A percentile compares a stretch with the other conserved stretches of the same genome.
phyloP scores from a whole-genome alignment of 176 grass and related monocot species.

The Thinopyrum elongatum region DNA sequence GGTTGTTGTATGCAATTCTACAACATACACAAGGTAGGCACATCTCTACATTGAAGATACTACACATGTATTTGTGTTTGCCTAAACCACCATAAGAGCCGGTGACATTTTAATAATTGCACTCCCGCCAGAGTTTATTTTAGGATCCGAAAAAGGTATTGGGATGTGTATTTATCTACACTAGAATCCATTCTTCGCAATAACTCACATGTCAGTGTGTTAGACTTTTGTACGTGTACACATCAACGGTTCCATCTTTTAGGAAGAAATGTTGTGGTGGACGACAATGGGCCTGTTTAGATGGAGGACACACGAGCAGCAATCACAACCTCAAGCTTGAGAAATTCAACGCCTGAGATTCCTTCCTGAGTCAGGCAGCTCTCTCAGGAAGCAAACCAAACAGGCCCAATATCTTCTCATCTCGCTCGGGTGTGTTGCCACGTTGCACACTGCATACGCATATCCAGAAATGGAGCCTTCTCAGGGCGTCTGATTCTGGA shows the following conservation, averaged over 20 bases:
- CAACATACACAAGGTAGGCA: too few relatives aligned
- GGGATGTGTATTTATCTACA: not conserved
- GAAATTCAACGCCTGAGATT: not conserved
- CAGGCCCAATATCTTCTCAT: not conserved
- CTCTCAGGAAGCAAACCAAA: not conserved
- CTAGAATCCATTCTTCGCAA: not conserved
- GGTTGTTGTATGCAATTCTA: too few relatives aligned
- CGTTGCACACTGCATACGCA: not conserved
- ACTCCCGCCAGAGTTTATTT: not conserved
- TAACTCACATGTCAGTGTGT: not conserved
- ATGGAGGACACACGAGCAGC: not conserved
- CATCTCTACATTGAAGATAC: too few relatives aligned
- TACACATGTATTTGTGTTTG: too few relatives aligned
- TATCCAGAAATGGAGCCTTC: too few relatives aligned
- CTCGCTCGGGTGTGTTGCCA: not conserved
- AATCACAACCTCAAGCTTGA: not conserved
- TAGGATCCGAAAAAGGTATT: not conserved
- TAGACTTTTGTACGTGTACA: not conserved
- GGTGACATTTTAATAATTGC: not conserved
- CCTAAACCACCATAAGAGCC: too few relatives aligned
- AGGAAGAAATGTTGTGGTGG: not conserved
- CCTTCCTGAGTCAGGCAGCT: too few relatives aligned
- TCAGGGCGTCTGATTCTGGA: too few relatives aligned
- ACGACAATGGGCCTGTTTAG: not conserved
- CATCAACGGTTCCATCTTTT: not conserved